Conservation (phyloP, 805 yeast genomes). For the Metschnikowia proteae region DNA sequence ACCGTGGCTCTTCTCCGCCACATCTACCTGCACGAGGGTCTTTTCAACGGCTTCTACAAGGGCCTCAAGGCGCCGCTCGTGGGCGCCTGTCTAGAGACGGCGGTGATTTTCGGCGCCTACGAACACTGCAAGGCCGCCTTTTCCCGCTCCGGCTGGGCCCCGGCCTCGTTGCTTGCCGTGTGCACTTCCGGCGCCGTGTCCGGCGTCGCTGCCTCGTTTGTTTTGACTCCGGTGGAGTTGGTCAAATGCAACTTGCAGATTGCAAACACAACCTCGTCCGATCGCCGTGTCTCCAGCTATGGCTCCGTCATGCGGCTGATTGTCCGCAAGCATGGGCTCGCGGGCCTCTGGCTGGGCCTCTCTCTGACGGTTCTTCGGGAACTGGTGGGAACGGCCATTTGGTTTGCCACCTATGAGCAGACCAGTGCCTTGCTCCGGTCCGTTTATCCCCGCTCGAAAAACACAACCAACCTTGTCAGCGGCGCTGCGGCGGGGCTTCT, state of each 20-base stretch:
- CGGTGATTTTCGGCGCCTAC: slow-evolving; percentile 70
- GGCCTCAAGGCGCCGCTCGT: slow-evolving; percentile 78
- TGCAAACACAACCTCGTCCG: slow-evolving; percentile 24
- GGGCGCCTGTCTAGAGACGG: slow-evolving; percentile 90
- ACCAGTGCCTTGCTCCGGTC: slow-evolving; percentile 36
- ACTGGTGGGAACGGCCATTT: slow-evolving; percentile 84
- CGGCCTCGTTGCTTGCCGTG: slow-evolving; percentile 10
- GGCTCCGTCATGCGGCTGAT: slow-evolving; percentile 35
- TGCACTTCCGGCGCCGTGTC: slow-evolving; percentile 74
- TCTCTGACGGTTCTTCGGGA: slow-evolving; percentile 78
- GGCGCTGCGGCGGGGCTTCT: slow-evolving; percentile 87
- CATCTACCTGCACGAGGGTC: slow-evolving; percentile 67
- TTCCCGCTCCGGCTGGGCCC: slow-evolving; percentile 9
- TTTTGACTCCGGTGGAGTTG: slow-evolving; percentile 88
- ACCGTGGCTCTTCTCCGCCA: slow-evolving; percentile 62
- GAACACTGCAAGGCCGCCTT: slow-evolving; percentile 22
- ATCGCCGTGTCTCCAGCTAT: slow-evolving; percentile 27
- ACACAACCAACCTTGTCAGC: slow-evolving; percentile 58
- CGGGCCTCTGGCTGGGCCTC: slow-evolving; percentile 87
- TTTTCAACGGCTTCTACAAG: slow-evolving; percentile 66
- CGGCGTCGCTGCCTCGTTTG: slow-evolving; percentile 78
- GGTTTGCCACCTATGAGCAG: slow-evolving; percentile 88
- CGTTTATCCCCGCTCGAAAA: slow-evolving; percentile 13
- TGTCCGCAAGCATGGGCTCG: slow-evolving; percentile 49
- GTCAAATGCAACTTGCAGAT: slow-evolving; percentile 88